Evolutionary conservation across 345 rosid species (phyloP), one percentile per base, ranked within the genome.

Genomic region (Combretum micranthum): DNA sequence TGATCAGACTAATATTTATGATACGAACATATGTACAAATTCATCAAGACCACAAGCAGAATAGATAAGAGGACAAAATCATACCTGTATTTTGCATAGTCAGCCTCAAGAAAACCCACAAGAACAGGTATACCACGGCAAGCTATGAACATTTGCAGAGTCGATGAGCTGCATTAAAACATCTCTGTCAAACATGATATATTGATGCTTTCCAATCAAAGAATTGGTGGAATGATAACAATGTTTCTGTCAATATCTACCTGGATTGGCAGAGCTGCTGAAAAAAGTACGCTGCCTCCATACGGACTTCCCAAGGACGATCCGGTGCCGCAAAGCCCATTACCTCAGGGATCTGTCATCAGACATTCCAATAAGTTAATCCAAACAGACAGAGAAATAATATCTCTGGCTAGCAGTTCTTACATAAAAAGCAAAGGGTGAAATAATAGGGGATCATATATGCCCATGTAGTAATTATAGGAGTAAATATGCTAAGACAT

Each of bases 91-190:
- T 78, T 90, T 44, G 99, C 97, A 70, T 90, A 90, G 76, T 94
- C 99, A 49, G 96, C 83, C 80, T 90, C 97, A n/a, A 94, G 77
- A 76, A 94, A 94, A 48, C 96, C 90, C 69, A 87, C 97, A 73
- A 94, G 72, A 72, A 90, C 79, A 46, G 95, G 99, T 64, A 94
- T 90, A 64, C 99, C 99, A 46, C 87, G 78, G 75, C 96, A 90
- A 69, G 97, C 87, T 80, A 94, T 77, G 76, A 94, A 87, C 99
- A 90, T 94, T 80, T 94, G 99, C 80, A 94, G 64, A n/a, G 99
- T 90, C 71, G 90, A 80, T 25, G 88, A 73, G 79, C 99, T 94
- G 89, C 62, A 69, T 42, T 61, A 77, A 71, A 59, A 60, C 49
- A 63, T 46, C 50, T 58, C 55, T 44, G 19, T 80, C 68, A 76